Conservation (phyloP, 2,329 filamentous ascomycete species). For the Nemania diffusa region DNA sequence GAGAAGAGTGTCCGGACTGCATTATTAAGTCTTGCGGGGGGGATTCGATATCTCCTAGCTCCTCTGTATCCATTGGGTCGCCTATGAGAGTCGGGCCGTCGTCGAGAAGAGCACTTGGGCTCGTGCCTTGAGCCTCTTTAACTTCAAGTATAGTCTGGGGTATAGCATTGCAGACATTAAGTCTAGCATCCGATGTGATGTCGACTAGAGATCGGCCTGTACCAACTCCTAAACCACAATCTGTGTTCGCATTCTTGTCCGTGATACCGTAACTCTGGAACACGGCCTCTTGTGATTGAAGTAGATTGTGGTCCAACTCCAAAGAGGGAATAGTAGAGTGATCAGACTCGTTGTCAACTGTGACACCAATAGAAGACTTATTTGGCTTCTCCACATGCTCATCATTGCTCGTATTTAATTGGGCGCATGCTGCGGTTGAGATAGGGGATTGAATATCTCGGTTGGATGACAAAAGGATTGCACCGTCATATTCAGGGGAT, state of each 20-base stretch:
- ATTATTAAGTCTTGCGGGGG: not conserved
- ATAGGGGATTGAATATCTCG: not conserved
- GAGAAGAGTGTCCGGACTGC: not conserved
- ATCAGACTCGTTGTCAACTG: not conserved
- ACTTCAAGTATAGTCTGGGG: slow-evolving; percentile 26
- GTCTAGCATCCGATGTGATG: slow-evolving; percentile 12
- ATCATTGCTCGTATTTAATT: not conserved
- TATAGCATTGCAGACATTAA: slow-evolving; percentile 9
- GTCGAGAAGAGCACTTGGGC: slow-evolving; percentile 29
- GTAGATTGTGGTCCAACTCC: not conserved
- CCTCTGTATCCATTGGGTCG: slow-evolving; percentile 38
- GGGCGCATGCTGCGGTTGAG: not conserved
- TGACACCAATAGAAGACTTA: not conserved
- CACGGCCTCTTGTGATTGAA: not conserved
- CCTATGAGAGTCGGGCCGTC: slow-evolving; percentile 42
- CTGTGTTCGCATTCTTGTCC: not conserved
- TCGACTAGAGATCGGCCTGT: slow-evolving; percentile 5
- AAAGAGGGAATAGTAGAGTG: not conserved
- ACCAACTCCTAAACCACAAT: not conserved
- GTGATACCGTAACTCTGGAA: not conserved
- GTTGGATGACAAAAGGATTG: not conserved
- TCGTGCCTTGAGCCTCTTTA: slow-evolving; percentile 1
- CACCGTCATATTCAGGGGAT: slow-evolving; percentile 29
- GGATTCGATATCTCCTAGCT: not conserved
- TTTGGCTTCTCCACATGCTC: not conserved